Evolutionary conservation across 2,329 filamentous ascomycete genomes (phyloP), one percentile per base, ranked within the genome.

Genomic region (Plenodomus biglobosus): DNA sequence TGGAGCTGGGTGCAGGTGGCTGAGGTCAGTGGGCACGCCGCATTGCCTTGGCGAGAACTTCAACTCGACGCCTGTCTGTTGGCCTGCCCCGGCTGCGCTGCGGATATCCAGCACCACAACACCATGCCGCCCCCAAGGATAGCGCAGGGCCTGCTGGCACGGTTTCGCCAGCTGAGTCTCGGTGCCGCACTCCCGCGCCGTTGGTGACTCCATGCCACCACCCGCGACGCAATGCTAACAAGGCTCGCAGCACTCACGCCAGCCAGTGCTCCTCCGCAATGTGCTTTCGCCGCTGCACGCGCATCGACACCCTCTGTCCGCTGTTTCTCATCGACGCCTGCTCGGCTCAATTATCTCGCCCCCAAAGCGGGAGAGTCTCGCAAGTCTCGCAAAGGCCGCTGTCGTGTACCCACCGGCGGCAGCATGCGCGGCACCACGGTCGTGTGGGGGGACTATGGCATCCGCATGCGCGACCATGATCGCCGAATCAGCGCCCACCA

Each of bases 381-480:
- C 73, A 95, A 95, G 79, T 92, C 91, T 60, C 82, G 82, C 56
- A 96, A 96, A 76, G 94, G 92, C 34, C 84, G 91, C 1, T 87
- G 89, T 41, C 85, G 90, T 62, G 91, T 97, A 40, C 83, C 89
- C 19, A 99, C 92, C 0, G 94, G 94, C 53, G 94, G 94, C 52
- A 95, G 89, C 46, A 85, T 82, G 30, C 91, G 95, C 71, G 94
- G 94, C 61, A 99, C 94, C 30, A 97, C 92, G 0, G 88, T 99
- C 17, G 85, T 95, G 48, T 97, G 91, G 90, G 94, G 94, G 46
- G 92, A 97, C 72, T 99, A 92, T 70, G 94, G 94, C 8, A 78
- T 99, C 60, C 88, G 94, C 48, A 94, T 99, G 85, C 85, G 81
- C 55, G 94, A 99, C 74, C 89, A 96, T 72, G 88, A 96, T 75